Evolutionary conservation across 306 rosid genomes (phyloP).

Genomic region (Delonix regia): DNA sequence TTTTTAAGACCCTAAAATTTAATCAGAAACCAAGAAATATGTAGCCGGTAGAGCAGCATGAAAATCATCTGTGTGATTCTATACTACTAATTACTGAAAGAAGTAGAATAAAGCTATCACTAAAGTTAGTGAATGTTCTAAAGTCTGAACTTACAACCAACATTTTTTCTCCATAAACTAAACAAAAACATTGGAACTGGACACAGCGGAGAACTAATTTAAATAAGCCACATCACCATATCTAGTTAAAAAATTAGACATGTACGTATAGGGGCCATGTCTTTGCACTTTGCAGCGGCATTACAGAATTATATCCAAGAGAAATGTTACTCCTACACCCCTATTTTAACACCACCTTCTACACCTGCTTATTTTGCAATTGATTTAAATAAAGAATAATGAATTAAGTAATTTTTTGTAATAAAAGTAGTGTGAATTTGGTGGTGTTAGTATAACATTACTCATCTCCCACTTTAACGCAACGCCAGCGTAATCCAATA

Average conservation of each 20-base stretch:
- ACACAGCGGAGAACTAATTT: neutral
- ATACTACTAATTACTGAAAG: neutral
- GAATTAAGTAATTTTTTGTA: neutral
- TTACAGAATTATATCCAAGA: neutral
- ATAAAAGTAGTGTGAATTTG: neutral
- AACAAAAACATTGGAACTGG: neutral
- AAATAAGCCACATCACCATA: neutral
- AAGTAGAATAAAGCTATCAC: neutral
- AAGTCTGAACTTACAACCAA: neutral
- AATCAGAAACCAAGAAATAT: neutral
- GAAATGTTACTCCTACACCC: neutral
- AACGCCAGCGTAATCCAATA: neutral
- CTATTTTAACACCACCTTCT: neutral
- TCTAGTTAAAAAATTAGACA: neutral
- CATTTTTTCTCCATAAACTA: neutral
- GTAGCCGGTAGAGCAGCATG: neutral
- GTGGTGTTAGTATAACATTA: neutral
- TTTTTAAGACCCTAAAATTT: neutral
- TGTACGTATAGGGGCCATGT: neutral
- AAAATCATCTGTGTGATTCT: neutral
- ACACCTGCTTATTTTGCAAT: neutral
- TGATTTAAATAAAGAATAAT: neutral
- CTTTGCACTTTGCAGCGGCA: neutral
- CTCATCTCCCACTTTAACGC: neutral
- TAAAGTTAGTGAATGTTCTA: neutral